Base-by-base conservation (phyloP, 208 protist genomes). In the Leishmania braziliensis region DNA sequence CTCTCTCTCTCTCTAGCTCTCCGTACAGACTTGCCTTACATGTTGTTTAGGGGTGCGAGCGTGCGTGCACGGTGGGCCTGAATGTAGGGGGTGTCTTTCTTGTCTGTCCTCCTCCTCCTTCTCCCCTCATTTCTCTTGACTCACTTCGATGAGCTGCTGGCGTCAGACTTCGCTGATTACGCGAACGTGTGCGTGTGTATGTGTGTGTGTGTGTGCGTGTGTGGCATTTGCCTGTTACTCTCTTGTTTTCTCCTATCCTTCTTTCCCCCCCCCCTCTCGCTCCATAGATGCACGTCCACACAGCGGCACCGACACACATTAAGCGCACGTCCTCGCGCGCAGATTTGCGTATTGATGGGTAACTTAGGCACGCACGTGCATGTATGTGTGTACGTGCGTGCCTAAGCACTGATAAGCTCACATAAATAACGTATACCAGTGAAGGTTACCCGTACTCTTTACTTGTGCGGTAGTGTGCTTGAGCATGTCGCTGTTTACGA, bases 151-250 rank as follows among this genome's bases (percentile, higher is more conserved):
- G 43, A 63, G 58, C 26, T 29, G 8, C 26, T 33, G 58, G 58
- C 14, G 58, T n/a, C 29, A 3, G 9, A n/a, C 58, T 63, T 23
- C 29, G 58, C 58, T 63, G 69, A 16, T 3, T 14, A 14, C 9
- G 18, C 39, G 69, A 36, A 50, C 20, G 33, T 46, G 39, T 50
- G 39, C 14, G 16, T 46, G 36, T 36, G 71, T 75, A 18, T 75
- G n/a, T 78, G 72, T 81, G 51, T 39, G 53, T 79, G 5, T 71
- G 65, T 39, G 26, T 60, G 43, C 36, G 73, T 56, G 29, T 54
- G 71, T 46, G 43, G 43, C 43, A 46, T 46, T 46, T 46, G 43
- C 43, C 43, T 46, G 43, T 46, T 46, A 46, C 43, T 46, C 43
- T 4, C 43, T 73, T 39, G 14, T 71, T 77, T 12, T 51, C 54